Percentiles rank a stretch among this genome's conserved stretches.
Evolutionary conservation across 139 green algal species (phyloP).

Genomic region (Spirogloea muscicola): DNA sequence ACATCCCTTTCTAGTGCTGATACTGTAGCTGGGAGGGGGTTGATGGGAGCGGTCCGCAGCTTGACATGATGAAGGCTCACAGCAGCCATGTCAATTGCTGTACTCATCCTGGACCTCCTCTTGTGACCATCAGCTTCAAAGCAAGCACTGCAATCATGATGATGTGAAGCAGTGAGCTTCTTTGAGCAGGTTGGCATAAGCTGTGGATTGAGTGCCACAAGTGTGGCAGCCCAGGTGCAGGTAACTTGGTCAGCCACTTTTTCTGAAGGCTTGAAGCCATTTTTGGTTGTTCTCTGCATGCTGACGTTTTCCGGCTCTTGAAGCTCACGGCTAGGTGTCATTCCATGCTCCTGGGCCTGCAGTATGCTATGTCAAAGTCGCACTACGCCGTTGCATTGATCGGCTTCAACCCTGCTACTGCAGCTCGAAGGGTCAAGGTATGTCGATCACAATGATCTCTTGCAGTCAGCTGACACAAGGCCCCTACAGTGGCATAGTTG

Average conservation of each 20-base stretch:
- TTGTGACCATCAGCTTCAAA: not conserved
- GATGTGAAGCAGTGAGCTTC: not conserved
- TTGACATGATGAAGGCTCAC: too few species aligned
- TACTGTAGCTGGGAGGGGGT: too few species aligned
- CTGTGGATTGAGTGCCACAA: conserved; percentile 31
- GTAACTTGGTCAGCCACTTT: conserved; percentile 2
- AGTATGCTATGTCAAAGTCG: conserved; percentile 18
- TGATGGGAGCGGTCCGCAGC: too few species aligned
- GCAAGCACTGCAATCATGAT: not conserved
- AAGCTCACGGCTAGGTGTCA: not conserved
- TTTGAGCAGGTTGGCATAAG: conserved; percentile 25
- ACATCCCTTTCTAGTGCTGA: too few species aligned
- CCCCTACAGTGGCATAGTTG: too few species aligned
- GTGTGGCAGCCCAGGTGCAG: conserved; percentile 38
- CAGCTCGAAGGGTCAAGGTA: conserved; percentile 3
- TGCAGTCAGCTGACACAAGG: too few species aligned
- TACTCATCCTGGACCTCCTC: not conserved
- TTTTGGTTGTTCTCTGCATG: not conserved
- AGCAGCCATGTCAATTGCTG: conserved; percentile 7
- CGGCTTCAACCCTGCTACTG: conserved; percentile 25
- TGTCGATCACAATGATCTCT: too few species aligned
- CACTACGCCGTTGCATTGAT: conserved; percentile 27
- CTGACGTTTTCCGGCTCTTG: not conserved
- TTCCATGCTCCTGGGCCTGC: not conserved
- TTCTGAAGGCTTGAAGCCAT: not conserved